A percentile compares a stretch with the other conserved stretches of the same genome.
Evolutionary conservation across 2,329 filamentous ascomycete genomes (phyloP).

Genomic region (Apiospora sp.): DNA sequence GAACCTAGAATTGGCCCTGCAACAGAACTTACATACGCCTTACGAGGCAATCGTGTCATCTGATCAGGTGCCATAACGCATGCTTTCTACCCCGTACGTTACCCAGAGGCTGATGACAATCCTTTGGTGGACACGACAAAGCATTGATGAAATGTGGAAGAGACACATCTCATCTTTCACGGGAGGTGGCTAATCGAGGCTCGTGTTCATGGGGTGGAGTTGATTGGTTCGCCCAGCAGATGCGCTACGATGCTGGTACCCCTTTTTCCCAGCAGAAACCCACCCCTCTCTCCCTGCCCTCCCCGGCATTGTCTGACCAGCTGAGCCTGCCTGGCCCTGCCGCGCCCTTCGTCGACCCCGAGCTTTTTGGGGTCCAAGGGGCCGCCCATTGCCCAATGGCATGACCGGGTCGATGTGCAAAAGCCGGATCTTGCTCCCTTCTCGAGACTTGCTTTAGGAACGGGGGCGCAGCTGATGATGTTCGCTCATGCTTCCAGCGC

Average conservation of each 20-base stretch:
- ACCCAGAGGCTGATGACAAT: not conserved
- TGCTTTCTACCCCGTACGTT: not conserved
- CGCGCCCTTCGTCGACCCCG: not conserved
- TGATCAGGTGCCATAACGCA: not conserved
- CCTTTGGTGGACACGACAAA: constrained; percentile 10
- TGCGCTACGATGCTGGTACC: constrained; percentile 20
- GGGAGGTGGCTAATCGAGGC: constrained; percentile 19
- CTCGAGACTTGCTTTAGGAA: not conserved
- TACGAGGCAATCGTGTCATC: constrained; percentile 11
- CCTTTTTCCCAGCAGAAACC: not conserved
- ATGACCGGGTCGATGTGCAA: not conserved
- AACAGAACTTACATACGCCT: constrained; percentile 1
- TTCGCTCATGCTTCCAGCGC: not conserved
- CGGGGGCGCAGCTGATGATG: not conserved
- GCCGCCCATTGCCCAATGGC: constrained; percentile 1
- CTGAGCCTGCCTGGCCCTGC: constrained; percentile 15
- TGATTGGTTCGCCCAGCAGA: constrained; percentile 19
- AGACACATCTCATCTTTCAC: constrained; percentile 2
- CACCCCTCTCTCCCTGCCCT: not conserved
- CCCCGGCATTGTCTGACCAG: constrained; percentile 15
- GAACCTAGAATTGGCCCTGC: not conserved
- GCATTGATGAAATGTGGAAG: constrained; percentile 3
- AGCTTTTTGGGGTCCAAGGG: not conserved
- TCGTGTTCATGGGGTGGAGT: constrained; percentile 15
- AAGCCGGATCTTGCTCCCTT: not conserved